Percentiles rank a stretch among this genome's conserved stretches.
These are phyloP conservation scores for Triticum urartu DNA, from an alignment of 176 grass and related monocot genomes.

Conservation along the genomic window DNA sequence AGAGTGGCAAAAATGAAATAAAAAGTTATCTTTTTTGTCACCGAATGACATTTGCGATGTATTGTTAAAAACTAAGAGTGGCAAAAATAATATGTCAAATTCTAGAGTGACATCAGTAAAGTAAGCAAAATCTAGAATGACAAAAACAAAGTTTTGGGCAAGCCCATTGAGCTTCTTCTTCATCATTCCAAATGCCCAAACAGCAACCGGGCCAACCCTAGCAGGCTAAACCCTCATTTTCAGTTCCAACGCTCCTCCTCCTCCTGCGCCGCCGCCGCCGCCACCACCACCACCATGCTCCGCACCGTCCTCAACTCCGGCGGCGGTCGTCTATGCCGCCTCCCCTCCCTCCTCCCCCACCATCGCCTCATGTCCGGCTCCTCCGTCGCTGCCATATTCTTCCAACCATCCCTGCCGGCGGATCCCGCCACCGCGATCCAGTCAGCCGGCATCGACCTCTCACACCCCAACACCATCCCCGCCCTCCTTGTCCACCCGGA, in stretches of 20 bases:
- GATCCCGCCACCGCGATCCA: conserved; percentile 43
- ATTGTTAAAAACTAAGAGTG: no score
- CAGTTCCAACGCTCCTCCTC: conserved; percentile 16
- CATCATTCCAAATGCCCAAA: not conserved
- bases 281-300: conserved; percentile 19
- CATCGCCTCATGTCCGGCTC: conserved; percentile 20
- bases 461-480: conserved; percentile 48
- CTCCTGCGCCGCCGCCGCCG: not conserved
- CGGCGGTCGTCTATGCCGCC: conserved; percentile 17
- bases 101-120: no score
- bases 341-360: not conserved
- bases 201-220: conserved; percentile 4
- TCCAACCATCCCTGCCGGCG: conserved; percentile 6
- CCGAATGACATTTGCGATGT: no score
- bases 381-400: conserved; percentile 48
- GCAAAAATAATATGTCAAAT: no score
- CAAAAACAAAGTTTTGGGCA: not conserved
- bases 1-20: no score
- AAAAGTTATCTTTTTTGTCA: no score
- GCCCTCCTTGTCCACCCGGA: conserved; percentile 43
- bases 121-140: no score
- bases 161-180: not conserved
- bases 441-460: conserved; percentile 44
- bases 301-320: conserved; percentile 36
- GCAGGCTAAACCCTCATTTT: not conserved